Evolutionary conservation across 305 asterid genomes (phyloP), one percentile per base, ranked within the genome.

Genomic region (Plantago coronopus): DNA sequence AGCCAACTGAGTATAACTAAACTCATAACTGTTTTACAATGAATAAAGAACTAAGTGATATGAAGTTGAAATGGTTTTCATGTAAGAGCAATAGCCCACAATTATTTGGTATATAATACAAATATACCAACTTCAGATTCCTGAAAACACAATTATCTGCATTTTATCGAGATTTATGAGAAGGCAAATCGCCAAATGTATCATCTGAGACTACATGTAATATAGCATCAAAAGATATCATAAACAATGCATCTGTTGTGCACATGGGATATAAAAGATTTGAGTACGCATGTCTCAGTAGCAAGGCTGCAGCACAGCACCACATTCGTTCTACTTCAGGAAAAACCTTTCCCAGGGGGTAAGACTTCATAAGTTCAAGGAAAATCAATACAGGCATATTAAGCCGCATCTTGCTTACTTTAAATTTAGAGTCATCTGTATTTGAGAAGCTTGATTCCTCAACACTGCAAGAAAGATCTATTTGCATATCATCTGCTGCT

Each of bases 381-480:
- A 13, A 55, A 44, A 66, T 56, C 46, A 54, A 58, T 62, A 70
- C 25, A 58, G 62, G 53, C 57, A 57, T 15, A 57, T 37, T 43
- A 64, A 40, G 58, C 47, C 49, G 45, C 27, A 56, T 37, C 54
- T 17, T 17, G 44, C 47, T 65, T 80, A 88, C 96, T 96, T 88
- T 81, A 66, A 91, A 78, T 51, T 78, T 79, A 64, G 79, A 69
- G 54, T 61, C 78, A 34, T 38, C 54, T 59, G 79, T 74, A 71
- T 63, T 60, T 64, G 64, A 57, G 65, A 71, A 29, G 61, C 68
- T 69, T 20, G 71, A 65, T 45, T 67, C 78, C 59, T 69, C 78
- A 64, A 67, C 69, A n/a, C 49, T 63, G 55, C 64, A 46, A 53
- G 76, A 71, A 74, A 72, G 61, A 53, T 71, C 69, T 57, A 63